phyloP scores from a whole-genome alignment of 371 early-diverging fungal genomes.

The Mortierella sp. region DNA sequence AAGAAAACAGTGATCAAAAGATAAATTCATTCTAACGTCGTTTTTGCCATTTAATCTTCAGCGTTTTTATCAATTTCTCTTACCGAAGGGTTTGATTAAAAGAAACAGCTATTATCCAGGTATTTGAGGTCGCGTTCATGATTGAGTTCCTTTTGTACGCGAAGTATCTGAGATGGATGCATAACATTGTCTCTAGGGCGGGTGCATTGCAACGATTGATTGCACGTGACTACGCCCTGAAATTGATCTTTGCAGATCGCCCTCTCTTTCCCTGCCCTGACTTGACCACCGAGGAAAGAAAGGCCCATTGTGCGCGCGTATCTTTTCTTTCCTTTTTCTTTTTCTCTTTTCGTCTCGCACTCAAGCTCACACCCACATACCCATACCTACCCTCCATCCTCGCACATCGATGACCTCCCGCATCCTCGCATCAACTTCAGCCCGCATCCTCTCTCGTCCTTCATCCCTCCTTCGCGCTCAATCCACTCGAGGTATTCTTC shows the following conservation, averaged over 20 bases:
- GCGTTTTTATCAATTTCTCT: too few relatives aligned
- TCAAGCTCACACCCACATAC: background rate
- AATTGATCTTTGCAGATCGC: background rate
- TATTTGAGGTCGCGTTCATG: too few relatives aligned
- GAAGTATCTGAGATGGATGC: too few relatives aligned
- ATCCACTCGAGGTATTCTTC: slow-evolving; percentile 14
- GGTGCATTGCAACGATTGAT: background rate
- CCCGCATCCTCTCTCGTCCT: slow-evolving; percentile 22
- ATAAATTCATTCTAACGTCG: too few relatives aligned
- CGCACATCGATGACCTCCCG: slow-evolving; percentile 1
- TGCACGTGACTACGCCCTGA: background rate
- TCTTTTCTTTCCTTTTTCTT: background rate
- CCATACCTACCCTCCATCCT: background rate
- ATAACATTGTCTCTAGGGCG: too few relatives aligned
- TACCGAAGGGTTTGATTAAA: too few relatives aligned
- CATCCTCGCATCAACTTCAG: slow-evolving; percentile 6
- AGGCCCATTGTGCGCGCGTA: background rate
- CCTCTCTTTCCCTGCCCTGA: background rate
- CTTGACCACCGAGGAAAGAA: background rate
- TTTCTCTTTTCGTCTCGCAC: background rate
- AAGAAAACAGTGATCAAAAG: too few relatives aligned
- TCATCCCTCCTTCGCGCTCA: slow-evolving; percentile 25
- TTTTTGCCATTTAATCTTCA: too few relatives aligned
- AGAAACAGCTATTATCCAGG: too few relatives aligned
- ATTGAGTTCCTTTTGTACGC: too few relatives aligned